Conservation (phyloP, 1,284 basidiomycete species). For the Malassezia sympodialis region DNA sequence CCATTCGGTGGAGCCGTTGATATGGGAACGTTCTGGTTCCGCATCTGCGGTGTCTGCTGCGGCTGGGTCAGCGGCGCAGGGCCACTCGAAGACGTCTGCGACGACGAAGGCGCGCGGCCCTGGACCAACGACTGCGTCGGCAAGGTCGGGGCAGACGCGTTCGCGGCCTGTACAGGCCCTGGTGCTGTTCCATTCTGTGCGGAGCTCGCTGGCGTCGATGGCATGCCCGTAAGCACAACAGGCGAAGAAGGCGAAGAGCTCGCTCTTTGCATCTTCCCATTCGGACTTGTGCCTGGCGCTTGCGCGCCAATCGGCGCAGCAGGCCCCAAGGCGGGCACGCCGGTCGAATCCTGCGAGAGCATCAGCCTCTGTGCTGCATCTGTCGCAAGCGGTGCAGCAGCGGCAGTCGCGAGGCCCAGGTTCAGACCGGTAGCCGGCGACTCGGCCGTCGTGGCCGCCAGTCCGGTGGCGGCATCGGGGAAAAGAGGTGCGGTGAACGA, state of each 20-base stretch:
- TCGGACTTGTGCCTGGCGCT: neutral
- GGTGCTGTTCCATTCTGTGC: neutral
- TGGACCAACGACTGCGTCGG: neutral
- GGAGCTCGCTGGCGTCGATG: neutral
- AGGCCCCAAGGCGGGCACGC: neutral
- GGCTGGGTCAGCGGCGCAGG: neutral
- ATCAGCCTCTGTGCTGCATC: neutral
- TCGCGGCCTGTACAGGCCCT: neutral
- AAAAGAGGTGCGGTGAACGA: neutral
- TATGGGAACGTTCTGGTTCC: neutral
- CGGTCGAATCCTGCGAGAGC: neutral
- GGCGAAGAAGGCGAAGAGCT: neutral
- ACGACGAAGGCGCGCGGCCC: neutral
- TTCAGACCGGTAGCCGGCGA: neutral
- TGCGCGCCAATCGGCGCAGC: neutral
- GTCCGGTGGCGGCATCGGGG: neutral
- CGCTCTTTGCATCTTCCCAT: neutral
- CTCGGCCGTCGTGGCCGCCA: neutral
- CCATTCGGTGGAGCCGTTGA: neutral
- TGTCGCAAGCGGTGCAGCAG: neutral
- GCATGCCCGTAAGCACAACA: neutral
- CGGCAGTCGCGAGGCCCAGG: neutral
- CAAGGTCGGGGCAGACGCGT: neutral
- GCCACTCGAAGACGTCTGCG: neutral
- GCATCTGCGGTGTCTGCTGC: conserved; percentile 2